A percentile compares a stretch with the other conserved stretches of the same genome.
These are phyloP conservation scores for Penicillium tannophilum DNA, from an alignment of 495 filamentous ascomycete genomes.

Conservation along the genomic window DNA sequence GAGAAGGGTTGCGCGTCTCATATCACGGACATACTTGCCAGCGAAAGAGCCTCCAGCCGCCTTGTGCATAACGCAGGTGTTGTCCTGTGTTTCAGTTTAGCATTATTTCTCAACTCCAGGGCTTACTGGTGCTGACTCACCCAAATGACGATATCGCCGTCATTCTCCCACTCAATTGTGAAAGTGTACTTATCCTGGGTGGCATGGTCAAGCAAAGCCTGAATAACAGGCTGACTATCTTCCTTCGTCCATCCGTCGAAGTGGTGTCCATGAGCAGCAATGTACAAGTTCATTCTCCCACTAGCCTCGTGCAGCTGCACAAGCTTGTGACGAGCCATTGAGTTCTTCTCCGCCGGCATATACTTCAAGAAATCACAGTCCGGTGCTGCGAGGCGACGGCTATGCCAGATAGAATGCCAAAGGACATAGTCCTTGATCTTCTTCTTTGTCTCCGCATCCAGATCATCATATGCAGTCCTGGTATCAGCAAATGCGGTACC, in stretches of 20 bases:
- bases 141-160: constrained; percentile 5
- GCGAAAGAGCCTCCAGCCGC: background rate
- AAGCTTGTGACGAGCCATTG: background rate
- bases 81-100: background rate
- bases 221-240: background rate
- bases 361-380: background rate
- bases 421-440: constrained; percentile 2
- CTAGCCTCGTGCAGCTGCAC: constrained; percentile 4
- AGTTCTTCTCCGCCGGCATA: background rate
- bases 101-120: background rate
- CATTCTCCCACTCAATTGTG: constrained; percentile 2
- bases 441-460: background rate
- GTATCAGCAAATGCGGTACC: constrained; percentile 3
- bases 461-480: background rate
- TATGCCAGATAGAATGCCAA: constrained; percentile 6
- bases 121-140: background rate
- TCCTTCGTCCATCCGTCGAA: constrained; percentile 1
- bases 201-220: constrained; percentile 3
- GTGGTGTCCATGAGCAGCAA: constrained; percentile 3
- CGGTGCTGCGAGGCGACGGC: background rate
- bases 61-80: constrained; percentile 6
- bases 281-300: constrained; percentile 2
- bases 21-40: constrained; percentile 4
- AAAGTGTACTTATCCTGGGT: constrained; percentile 6
- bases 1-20: background rate